Evolutionary conservation across 306 rosid species (phyloP), one percentile per base, ranked within the genome.

Genomic region (Abrus precatorius): DNA sequence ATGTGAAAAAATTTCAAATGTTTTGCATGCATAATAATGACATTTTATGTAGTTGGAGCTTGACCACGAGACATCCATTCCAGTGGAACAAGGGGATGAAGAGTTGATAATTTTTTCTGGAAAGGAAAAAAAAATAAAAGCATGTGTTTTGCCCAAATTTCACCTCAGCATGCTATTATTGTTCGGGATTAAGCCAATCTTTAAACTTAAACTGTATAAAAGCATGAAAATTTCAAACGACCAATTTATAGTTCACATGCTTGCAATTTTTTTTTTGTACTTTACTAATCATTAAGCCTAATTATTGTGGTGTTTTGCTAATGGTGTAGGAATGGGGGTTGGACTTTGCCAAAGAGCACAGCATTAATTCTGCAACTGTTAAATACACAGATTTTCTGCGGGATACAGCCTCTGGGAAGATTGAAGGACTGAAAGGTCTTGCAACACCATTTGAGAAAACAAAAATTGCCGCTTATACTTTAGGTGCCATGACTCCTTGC

Each of bases 371-470:
- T 77, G 97, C 98, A 36, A 94, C 98, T 0, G 85, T 83, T 28
- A 93, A 92, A 84, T 96, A 96, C 85, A 96, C 90, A 7, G 92
- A 93, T 43, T 96, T 96, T 87, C 84, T 96, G 84, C 88, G 90
- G 90, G 98, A 93, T 87, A 93, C 99, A 32, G 98, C 98, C 54
- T 93, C 97, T 63, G 99, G 99, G 81, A 93, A 92, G 84, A 92
- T 92, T 67, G 98, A 89, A 88, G 98, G 97, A 69, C 88, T 87
- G 10, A 91, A 93, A 85, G 93, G 92, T 80, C 94, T 93, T 62
- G 99, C 98, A 69, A 96, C 99, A 67, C 99, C 99, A 20, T 96
- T 96, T 84, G 99, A 96, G 91, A 91, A 91, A 89, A 96, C 98
- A 57, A 93, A 93, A 88, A 88, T 96, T 74, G 93, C 98, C 79